Evolutionary conservation across 345 rosid genomes (phyloP), one percentile per base, ranked within the genome.

Genomic region (Viola odorata): DNA sequence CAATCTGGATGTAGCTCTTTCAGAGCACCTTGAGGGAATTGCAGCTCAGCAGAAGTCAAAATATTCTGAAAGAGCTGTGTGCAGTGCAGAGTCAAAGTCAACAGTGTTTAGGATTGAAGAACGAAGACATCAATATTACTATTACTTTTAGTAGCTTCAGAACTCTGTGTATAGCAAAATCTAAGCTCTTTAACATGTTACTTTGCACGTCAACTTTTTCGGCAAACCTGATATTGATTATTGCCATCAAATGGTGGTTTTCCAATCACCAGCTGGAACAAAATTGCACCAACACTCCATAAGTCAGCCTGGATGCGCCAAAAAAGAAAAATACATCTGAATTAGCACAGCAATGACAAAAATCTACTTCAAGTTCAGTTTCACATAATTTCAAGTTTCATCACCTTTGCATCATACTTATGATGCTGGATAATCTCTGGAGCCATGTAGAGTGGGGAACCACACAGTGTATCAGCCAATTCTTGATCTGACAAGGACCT

Each of bases 371-470:
- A 9, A 37, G 13, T 11, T 45, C 53, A 42, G 41, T 45, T 60
- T 17, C 38, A 37, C 38, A 69, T 38, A 56, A 58, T 53, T 47
- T 48, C 41, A 11, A 12, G 42, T 36, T 62, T 2, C 73, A 54
- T 82, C 78, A 89, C 96, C 92, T 86, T 89, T n/a, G 94, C 92
- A 75, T 89, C 87, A 69, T 86, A 89, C 82, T 82, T 89, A 45
- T 81, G 81, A 62, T 84, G 77, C 78, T 76, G 76, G 64, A 89
- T 84, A 63, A 89, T 89, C 80, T 89, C 96, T 1, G 94, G 94
- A 57, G 96, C 94, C 96, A 89, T 89, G 78, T 89, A 89, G 51
- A 89, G 73, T 42, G 96, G 96, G 50, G 96, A 89, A 64, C 96
- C 96, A 16, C 96, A 89, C 50, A 80, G 66, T 8, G 96, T 89